A percentile compares a stretch with the other conserved stretches of the same genome.
Evolutionary conservation across 2,329 filamentous ascomycete genomes (phyloP).

Genomic region (Pseudogymnoascus sp.): DNA sequence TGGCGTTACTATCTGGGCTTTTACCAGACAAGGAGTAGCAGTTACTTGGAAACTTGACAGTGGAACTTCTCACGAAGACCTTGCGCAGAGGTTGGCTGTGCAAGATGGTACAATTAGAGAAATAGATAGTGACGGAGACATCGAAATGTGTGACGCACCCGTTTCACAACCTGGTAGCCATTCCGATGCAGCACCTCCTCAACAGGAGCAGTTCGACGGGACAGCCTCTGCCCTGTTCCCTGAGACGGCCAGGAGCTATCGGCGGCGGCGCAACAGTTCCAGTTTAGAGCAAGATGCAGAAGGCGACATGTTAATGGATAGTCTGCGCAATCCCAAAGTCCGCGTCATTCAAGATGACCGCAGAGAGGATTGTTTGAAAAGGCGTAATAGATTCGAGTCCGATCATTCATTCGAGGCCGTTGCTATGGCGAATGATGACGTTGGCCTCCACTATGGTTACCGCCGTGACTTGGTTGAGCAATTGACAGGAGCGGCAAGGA

Average conservation of each 20-base stretch:
- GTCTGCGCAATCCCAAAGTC: conserved; percentile 13
- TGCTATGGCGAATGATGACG: conserved; percentile 6
- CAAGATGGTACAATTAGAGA: conserved; percentile 27
- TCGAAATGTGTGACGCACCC: conserved; percentile 18
- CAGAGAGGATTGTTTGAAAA: neutral
- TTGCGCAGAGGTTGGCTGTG: conserved; percentile 17
- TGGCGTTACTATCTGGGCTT: conserved; percentile 44
- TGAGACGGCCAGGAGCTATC: neutral
- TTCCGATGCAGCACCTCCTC: neutral
- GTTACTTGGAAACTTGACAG: conserved; percentile 31
- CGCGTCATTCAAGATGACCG: conserved; percentile 6
- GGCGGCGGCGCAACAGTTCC: neutral
- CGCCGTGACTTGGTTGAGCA: conserved; percentile 29
- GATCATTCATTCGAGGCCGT: conserved; percentile 13
- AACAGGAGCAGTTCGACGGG: neutral
- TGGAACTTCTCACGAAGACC: neutral
- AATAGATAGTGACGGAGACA: conserved; percentile 17
- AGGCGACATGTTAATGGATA: conserved; percentile 20
- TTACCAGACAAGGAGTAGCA: conserved; percentile 36
- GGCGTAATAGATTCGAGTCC: neutral
- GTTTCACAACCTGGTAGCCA: neutral
- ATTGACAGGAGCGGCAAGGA: conserved; percentile 30
- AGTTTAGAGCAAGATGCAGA: neutral
- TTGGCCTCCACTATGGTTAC: neutral
- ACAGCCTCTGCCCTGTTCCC: neutral